phyloP scores from a whole-genome alignment of 164 flowering plant species.

The Warburgia ugandensis region DNA sequence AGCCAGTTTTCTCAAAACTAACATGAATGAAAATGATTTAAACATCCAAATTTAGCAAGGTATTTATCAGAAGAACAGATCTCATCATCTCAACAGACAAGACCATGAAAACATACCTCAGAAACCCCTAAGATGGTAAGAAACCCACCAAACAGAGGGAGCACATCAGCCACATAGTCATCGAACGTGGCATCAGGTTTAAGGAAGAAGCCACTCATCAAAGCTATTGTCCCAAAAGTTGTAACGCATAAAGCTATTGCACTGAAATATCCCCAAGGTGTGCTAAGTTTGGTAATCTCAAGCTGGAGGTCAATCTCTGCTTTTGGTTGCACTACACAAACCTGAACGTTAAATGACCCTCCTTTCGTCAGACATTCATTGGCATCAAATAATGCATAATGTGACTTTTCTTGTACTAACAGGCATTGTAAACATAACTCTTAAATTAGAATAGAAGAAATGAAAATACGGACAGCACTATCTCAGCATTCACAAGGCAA shows the following conservation, averaged over 20 bases:
- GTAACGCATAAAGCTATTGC: conserved; percentile 65
- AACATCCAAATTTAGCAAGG: background rate
- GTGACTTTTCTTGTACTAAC: background rate
- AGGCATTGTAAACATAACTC: background rate
- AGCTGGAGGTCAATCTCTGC: conserved; percentile 88
- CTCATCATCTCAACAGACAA: background rate
- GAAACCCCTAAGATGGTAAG: conserved; percentile 81
- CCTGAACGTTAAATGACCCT: conserved; percentile 30
- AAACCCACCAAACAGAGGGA: conserved; percentile 90
- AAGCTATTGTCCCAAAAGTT: conserved; percentile 83
- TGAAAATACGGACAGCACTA: no score
- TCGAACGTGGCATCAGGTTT: conserved; percentile 87
- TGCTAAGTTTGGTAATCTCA: conserved; percentile 72
- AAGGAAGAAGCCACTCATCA: conserved; percentile 87
- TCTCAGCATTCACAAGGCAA: no score
- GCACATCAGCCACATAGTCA: conserved; percentile 78
- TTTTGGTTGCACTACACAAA: conserved; percentile 93
- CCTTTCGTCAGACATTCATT: background rate
- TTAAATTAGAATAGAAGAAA: no score
- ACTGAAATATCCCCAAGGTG: conserved; percentile 86
- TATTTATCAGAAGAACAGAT: background rate
- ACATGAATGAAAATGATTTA: no score
- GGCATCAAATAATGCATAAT: no score
- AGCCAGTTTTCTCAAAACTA: no score
- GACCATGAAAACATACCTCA: conserved; percentile 46